Base-by-base conservation (phyloP, 805 yeast genomes). In the Pichia heedii region DNA sequence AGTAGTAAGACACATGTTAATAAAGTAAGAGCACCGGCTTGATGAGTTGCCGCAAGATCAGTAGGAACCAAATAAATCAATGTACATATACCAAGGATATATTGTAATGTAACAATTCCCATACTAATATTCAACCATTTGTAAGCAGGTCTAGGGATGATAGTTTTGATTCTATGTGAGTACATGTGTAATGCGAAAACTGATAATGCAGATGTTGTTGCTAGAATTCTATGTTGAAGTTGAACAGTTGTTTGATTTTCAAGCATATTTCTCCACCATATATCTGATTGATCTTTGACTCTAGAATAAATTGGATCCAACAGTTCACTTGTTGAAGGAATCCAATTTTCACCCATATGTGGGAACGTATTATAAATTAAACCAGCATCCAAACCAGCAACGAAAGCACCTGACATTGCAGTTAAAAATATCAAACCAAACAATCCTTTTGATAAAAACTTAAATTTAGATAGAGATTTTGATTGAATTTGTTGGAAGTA, bases 371-470 rank as follows among this genome's bases (percentile, higher is more conserved):
- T 93, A 65, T 93, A 93, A 52, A 93, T 88, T 63, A 89, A 70
- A 40, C 98, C 98, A 3, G 99, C 98, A 65, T 93, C 98, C 43
- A 93, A 70, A 9, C 98, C 98, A 15, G 99, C 98, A 37, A 93
- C 99, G 72, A 93, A 78, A 15, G 96, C 97, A 48, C 98, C 99
- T 11, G 95, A 77, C 94, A 93, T 84, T 16, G 97, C 96, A 18
- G 99, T 93, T 34, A 82, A 46, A 54, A 88, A 90, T 1, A 90
- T 82, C 42, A 90, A 65, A 2, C 69, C 79, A 26, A 86, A 67
- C 34, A 93, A 64, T 0, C 71, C 82, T 10, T 65, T 46, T 1
- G 85, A 73, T 29, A 73, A 54, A 34, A 69, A 62, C 60, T 88
- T 77, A 53, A 83, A 71, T 37, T 69, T 74, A 36, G 67, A 68